phyloP scores from a whole-genome alignment of 2,329 filamentous ascomycete species.

The Scopulariopsis brevicaulis region DNA sequence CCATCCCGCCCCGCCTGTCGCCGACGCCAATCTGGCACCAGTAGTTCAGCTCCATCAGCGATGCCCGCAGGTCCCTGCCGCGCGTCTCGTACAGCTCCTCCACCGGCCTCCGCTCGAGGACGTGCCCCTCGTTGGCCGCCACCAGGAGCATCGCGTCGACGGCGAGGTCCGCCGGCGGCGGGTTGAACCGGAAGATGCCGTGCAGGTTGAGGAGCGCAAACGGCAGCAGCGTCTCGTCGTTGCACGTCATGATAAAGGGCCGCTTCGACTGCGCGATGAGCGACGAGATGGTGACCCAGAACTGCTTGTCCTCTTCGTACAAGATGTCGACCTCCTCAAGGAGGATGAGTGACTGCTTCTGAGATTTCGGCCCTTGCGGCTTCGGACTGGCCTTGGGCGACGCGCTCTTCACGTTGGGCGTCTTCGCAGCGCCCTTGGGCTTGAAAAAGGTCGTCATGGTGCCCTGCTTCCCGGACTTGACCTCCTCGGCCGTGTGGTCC shows the following conservation, averaged over 20 bases:
- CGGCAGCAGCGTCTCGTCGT: constrained; percentile 75
- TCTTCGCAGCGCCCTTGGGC: constrained; percentile 25
- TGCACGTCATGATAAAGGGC: constrained; percentile 92
- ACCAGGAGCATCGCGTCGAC: constrained; percentile 73
- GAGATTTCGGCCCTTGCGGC: constrained; percentile 30
- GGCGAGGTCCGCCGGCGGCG: constrained; percentile 55
- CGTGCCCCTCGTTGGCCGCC: constrained; percentile 82
- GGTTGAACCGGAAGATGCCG: constrained; percentile 67
- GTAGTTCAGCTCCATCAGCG: constrained; percentile 76
- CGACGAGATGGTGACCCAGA: constrained; percentile 73
- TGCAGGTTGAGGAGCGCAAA: constrained; percentile 65
- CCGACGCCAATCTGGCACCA: constrained; percentile 97
- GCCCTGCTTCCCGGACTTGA: constrained; percentile 61
- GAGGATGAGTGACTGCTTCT: constrained; percentile 90
- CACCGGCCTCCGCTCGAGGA: constrained; percentile 57
- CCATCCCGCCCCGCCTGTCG: constrained; percentile 74
- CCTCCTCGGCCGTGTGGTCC: constrained; percentile 30
- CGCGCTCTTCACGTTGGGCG: constrained; percentile 17
- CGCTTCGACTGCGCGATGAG: constrained; percentile 78
- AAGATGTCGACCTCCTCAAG: constrained; percentile 89
- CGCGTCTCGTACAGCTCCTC: constrained; percentile 59
- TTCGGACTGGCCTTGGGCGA: constrained; percentile 10
- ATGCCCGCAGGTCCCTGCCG: constrained; percentile 63
- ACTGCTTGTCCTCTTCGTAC: constrained; percentile 92
- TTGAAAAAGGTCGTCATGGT: constrained; percentile 78